Evolutionary conservation across 2,329 filamentous ascomycete genomes (phyloP), one percentile per base, ranked within the genome.

Genomic region (Aspergillus quadrilineatus): DNA sequence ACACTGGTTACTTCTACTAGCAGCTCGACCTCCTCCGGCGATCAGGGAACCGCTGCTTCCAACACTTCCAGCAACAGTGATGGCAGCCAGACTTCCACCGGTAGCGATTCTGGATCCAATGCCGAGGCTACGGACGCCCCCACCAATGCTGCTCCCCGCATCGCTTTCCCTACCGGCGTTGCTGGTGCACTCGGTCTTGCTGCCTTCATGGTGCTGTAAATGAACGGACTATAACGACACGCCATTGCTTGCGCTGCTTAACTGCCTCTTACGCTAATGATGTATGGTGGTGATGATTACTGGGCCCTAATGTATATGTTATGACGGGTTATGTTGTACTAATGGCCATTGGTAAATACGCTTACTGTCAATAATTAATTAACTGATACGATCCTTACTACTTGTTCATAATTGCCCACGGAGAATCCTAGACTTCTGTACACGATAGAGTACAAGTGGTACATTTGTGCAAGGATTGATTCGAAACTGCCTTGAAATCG

Each of bases 141-240:
- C 30, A 60, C 57, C 39, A 63, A 61, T 36, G 64, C 67, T 45
- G 71, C 65, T 55, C 68, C 71, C 53, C 62, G 65, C 58, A 63
- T 66, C 50, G 68, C 69, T 56, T 64, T 70, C 41, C 53, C 67
- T 41, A 68, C 61, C 42, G 70, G 69, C 56, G 69, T 67, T 42
- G 67, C 69, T 32, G 77, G 76, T 53, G 67, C 70, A 46, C 67
- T 76, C 36, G 77, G 76, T 60, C 63, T 79, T 34, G 74, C 72
- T 54, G 77, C 75, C 53, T 60, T 78, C 53, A 63, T 78, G 54
- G 64, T 73, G 29, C 65, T 77, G 63, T 78, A 74, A 71, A 63
- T 48, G 22, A 37, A 22, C 17, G 36, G 28, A 53, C 36, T 5
- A 57, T 56, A 28, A 36, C 52, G 37, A 47, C 48, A 47, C 36